These are phyloP conservation scores for Aspergillus pseudoviridinutans DNA, from an alignment of 2,329 filamentous ascomycete species.

Conservation along the genomic window DNA sequence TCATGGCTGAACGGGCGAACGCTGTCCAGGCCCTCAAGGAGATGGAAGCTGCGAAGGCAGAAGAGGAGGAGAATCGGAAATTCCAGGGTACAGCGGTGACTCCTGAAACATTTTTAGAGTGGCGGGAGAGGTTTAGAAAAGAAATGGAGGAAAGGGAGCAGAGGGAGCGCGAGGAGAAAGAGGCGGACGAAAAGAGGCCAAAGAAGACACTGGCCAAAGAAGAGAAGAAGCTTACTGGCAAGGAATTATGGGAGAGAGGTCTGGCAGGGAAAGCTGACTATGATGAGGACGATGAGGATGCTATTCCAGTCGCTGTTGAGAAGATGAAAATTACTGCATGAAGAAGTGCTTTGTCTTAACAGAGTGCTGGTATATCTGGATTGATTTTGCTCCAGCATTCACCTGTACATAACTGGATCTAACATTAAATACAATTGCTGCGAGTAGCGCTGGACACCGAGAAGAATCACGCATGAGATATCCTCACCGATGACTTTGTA, in stretches of 20 bases:
- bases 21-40: slow-evolving; percentile 55
- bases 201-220: slow-evolving; percentile 69
- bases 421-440: neutral
- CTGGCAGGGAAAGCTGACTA: slow-evolving; percentile 63
- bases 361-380: neutral
- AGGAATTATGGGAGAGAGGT: slow-evolving; percentile 73
- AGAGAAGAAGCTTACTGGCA: slow-evolving; percentile 64
- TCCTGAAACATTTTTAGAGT: slow-evolving; percentile 77
- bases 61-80: slow-evolving; percentile 92
- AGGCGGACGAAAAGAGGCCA: slow-evolving; percentile 77
- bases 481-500: neutral
- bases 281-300: slow-evolving; percentile 64
- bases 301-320: slow-evolving; percentile 55
- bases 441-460: neutral
- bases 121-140: slow-evolving; percentile 71
- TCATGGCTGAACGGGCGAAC: slow-evolving; percentile 70
- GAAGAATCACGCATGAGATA: neutral
- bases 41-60: slow-evolving; percentile 54
- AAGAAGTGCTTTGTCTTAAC: neutral
- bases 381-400: neutral
- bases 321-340: slow-evolving; percentile 67
- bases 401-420: neutral
- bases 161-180: slow-evolving; percentile 65
- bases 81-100: slow-evolving; percentile 90
- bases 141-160: slow-evolving; percentile 75